phyloP scores from a whole-genome alignment of 1,139 yeast genomes.

The Geotrichum phurueaensis region DNA sequence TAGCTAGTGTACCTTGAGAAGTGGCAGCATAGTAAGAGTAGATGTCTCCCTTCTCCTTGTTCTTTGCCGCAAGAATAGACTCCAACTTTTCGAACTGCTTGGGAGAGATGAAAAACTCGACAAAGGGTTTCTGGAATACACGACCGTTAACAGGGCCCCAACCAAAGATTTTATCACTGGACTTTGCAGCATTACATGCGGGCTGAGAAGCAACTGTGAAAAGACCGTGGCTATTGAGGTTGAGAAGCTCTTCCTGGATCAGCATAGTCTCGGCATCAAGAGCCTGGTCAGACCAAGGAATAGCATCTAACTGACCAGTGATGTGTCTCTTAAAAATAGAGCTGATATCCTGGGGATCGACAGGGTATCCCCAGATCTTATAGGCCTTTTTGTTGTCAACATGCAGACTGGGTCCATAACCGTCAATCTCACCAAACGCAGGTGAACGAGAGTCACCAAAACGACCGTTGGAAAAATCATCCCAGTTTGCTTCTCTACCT shows the following conservation, averaged over 20 bases:
- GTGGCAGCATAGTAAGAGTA: constrained; percentile 68
- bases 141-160: constrained; percentile 93
- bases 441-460: constrained; percentile 97
- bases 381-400: constrained; percentile 64
- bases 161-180: constrained; percentile 83
- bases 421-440: constrained; percentile 93
- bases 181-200: constrained; percentile 64
- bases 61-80: constrained; percentile 36
- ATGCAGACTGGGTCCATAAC: constrained; percentile 89
- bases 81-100: constrained; percentile 60
- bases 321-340: constrained; percentile 67
- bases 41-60: constrained; percentile 41
- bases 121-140: constrained; percentile 89
- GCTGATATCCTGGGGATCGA: constrained; percentile 55
- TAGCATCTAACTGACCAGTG: constrained; percentile 63
- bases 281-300: constrained; percentile 90
- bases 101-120: constrained; percentile 75
- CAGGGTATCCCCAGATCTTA: constrained; percentile 80
- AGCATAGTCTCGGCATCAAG: constrained; percentile 84
- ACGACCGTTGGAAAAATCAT: constrained; percentile 95
- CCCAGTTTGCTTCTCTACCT: constrained; percentile 96
- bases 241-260: constrained; percentile 84
- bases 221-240: constrained; percentile 66
- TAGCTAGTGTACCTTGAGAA: constrained; percentile 47
- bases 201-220: constrained; percentile 96